Conservation (phyloP, 148 eudicot species). For the Diospyros lotus region DNA sequence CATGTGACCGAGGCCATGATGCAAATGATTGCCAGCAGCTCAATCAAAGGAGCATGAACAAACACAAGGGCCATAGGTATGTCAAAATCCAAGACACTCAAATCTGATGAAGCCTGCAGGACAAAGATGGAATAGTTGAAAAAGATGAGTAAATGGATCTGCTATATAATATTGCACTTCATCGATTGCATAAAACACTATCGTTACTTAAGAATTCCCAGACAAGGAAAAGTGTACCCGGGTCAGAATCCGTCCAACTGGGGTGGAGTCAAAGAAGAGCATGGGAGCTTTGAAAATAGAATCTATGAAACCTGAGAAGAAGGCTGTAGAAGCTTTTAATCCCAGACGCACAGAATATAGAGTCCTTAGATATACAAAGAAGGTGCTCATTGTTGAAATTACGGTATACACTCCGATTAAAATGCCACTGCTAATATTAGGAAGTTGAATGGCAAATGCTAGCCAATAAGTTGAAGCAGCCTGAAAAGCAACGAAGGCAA, state of each 20-base stretch:
- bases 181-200: neutral
- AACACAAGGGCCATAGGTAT: constrained; percentile 35
- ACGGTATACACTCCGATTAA: constrained; percentile 44
- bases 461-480: constrained; percentile 55
- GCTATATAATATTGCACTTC: too few species aligned
- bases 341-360: constrained; percentile 44
- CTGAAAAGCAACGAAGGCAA: constrained; percentile 40
- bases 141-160: neutral
- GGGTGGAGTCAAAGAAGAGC: constrained; percentile 75
- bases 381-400: constrained; percentile 35
- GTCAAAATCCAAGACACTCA: constrained; percentile 54
- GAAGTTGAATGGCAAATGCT: constrained; percentile 39
- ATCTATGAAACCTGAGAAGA: constrained; percentile 36
- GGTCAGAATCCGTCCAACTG: constrained; percentile 61
- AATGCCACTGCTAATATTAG: constrained; percentile 24
- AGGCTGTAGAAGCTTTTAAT: constrained; percentile 49
- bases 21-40: constrained; percentile 31
- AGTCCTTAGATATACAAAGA: constrained; percentile 45
- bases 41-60: constrained; percentile 30
- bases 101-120: constrained; percentile 61
- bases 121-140: neutral
- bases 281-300: constrained; percentile 63
- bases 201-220: too few species aligned
- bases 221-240: constrained; percentile 34
- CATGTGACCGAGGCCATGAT: constrained; percentile 60